Percentiles rank a stretch among this genome's conserved stretches.
Conservation (phyloP, 2,329 filamentous ascomycete species). For the Cordyceps pruinosa region DNA sequence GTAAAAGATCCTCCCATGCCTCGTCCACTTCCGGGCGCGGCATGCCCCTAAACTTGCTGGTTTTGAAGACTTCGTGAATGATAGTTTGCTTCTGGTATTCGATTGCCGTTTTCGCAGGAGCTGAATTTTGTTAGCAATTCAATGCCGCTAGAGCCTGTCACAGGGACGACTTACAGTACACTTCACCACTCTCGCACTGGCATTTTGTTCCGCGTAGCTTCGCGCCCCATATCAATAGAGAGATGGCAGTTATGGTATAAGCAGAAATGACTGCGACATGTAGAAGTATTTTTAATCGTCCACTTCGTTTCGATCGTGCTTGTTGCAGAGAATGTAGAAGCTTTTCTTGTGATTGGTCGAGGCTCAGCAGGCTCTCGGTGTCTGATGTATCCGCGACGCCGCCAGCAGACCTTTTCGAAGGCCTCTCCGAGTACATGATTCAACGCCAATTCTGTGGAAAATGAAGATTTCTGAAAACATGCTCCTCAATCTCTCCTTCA, state of each 20-base stretch:
- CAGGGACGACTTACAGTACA: slow-evolving; percentile 6
- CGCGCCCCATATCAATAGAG: slow-evolving; percentile 1
- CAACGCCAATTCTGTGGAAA: not conserved
- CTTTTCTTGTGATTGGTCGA: slow-evolving; percentile 1
- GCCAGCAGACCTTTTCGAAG: not conserved
- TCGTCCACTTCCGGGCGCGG: slow-evolving; percentile 9
- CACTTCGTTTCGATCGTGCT: not conserved
- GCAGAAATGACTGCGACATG: not conserved
- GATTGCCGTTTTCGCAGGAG: slow-evolving; percentile 5
- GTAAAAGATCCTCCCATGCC: slow-evolving; percentile 5
- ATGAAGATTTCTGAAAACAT: not conserved
- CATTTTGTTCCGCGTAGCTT: not conserved
- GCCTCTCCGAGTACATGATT: slow-evolving; percentile 7
- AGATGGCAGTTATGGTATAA: not conserved
- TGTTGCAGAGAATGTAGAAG: not conserved
- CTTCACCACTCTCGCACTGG: not conserved
- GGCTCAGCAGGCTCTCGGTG: slow-evolving; percentile 5
- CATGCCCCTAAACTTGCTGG: slow-evolving; percentile 7
- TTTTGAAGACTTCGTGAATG: not conserved
- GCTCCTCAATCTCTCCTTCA: not conserved
- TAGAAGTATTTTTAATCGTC: not conserved
- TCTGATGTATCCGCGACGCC: not conserved
- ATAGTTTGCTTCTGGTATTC: slow-evolving; percentile 9
- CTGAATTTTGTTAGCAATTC: not conserved
- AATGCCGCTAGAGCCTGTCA: not conserved